Evolutionary conservation across 768 basidiomycete species (phyloP), one percentile per base, ranked within the genome.

Genomic region (Amanita brunnescens): DNA sequence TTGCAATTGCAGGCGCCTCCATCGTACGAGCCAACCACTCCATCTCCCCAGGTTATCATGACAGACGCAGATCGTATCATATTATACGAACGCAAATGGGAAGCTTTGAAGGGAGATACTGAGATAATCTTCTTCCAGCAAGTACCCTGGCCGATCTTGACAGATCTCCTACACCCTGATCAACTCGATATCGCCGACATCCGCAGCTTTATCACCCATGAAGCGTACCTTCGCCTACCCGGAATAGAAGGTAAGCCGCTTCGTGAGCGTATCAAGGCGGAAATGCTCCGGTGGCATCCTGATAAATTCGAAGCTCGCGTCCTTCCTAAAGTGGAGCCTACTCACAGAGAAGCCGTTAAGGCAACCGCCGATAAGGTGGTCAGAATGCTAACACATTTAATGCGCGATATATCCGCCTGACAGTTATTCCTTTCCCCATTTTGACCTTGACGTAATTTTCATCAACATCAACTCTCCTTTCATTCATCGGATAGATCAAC

Each of bases 281-380:
- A 81, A 55, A 60, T 80, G 26, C 58, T 78, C 40, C 67, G 71
- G 18, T 82, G 74, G 69, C 78, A 82, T 54, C 76, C 79, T 4
- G 80, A 83, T 55, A 79, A 76, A 56, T 74, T 79, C 56, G 61
- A 72, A 51, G 51, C 58, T 10, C 66, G 58, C 6, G 58, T 74
- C 10, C 47, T 74, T 23, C 55, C 58, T 6, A 71, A 64, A 41
- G 65, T 79, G 6, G 51, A 58, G 4, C 55, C 56, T 3, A 51
- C 58, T 3, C 67, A 79, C 12, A 62, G 62, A 40, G 60, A 57
- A 16, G 49, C 48, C 8, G 71, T 74, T 4, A 53, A 49, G 37
- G 67, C 67, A 45, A 70, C 69, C 0, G 69, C 71, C 10, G 73
- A 68, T 3, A 53, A 55, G 1, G 62, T 80, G 13, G 67, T 64